phyloP scores from a whole-genome alignment of 257 asterid genomes.

The Solanum paucissectum region DNA sequence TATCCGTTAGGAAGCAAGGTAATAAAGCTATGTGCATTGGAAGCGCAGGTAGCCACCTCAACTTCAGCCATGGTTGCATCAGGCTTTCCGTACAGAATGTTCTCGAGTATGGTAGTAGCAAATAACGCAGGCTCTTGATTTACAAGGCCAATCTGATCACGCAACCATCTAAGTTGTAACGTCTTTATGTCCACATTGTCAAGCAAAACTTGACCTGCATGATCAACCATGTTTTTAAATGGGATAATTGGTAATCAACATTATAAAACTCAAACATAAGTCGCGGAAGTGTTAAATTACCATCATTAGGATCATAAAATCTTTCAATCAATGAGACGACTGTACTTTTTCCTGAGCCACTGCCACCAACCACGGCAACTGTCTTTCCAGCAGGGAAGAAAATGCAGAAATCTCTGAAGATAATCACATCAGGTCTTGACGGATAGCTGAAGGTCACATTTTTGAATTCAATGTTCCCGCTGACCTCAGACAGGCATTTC shows the following conservation, averaged over 20 bases:
- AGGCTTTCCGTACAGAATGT: conserved; percentile 86
- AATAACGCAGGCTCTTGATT: conserved; percentile 99
- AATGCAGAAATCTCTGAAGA: conserved; percentile 83
- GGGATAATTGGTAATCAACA: neutral
- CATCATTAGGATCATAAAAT: conserved; percentile 89
- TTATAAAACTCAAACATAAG: neutral
- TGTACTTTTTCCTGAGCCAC: conserved; percentile 98
- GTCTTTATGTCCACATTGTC: conserved; percentile 81
- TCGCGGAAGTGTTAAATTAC: conserved; percentile 26
- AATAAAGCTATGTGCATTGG: conserved; percentile 90
- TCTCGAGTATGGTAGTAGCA: conserved; percentile 93
- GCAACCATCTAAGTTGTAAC: conserved; percentile 75
- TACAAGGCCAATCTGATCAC: conserved; percentile 93
- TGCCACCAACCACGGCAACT: conserved; percentile 95
- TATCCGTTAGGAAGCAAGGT: conserved; percentile 89
- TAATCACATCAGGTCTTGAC: conserved; percentile 87
- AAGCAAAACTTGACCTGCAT: conserved; percentile 71
- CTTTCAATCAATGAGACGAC: conserved; percentile 87
- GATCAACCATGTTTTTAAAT: neutral
- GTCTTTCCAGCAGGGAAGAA: conserved; percentile 98
- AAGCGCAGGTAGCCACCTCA: conserved; percentile 89
- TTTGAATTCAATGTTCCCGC: conserved; percentile 85
- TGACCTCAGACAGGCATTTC: conserved; percentile 47
- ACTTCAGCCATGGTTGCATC: conserved; percentile 89
- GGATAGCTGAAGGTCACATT: conserved; percentile 92